These are phyloP conservation scores for Yamadazyma nakazawae DNA, from an alignment of 805 yeast species.

Conservation along the genomic window DNA sequence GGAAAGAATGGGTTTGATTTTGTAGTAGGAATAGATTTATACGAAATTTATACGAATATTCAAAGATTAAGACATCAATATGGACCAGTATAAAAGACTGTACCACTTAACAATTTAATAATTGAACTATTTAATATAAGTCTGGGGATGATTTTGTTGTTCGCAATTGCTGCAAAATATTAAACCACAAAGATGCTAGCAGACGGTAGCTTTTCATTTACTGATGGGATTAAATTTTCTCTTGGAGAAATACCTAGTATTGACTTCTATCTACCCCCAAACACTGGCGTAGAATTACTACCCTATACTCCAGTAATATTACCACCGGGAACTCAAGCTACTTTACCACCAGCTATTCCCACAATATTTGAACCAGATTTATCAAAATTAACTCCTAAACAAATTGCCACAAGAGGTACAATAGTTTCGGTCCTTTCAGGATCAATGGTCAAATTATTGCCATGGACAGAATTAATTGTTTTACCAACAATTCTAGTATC, in stretches of 20 bases:
- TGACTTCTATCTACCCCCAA: neutral
- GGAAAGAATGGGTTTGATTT: too few relatives aligned
- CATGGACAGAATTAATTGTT: neutral
- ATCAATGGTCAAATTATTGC: neutral
- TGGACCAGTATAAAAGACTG: too few relatives aligned
- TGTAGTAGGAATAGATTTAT: too few relatives aligned
- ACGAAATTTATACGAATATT: too few relatives aligned
- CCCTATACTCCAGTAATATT: neutral
- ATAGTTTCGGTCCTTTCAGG: neutral
- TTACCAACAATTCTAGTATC: neutral
- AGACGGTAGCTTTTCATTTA: neutral
- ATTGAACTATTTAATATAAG: too few relatives aligned
- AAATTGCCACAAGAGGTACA: neutral
- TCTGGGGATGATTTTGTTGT: too few relatives aligned
- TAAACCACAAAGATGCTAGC: neutral
- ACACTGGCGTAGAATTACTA: neutral
- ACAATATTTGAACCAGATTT: neutral
- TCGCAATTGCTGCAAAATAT: neutral
- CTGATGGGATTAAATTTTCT: neutral
- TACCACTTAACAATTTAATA: too few relatives aligned
- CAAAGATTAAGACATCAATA: too few relatives aligned
- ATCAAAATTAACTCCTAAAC: neutral
- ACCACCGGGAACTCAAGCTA: neutral
- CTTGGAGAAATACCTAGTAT: neutral
- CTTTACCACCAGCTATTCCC: neutral